phyloP scores from a whole-genome alignment of 1,284 basidiomycete species.

The Gymnopus androsaceus region DNA sequence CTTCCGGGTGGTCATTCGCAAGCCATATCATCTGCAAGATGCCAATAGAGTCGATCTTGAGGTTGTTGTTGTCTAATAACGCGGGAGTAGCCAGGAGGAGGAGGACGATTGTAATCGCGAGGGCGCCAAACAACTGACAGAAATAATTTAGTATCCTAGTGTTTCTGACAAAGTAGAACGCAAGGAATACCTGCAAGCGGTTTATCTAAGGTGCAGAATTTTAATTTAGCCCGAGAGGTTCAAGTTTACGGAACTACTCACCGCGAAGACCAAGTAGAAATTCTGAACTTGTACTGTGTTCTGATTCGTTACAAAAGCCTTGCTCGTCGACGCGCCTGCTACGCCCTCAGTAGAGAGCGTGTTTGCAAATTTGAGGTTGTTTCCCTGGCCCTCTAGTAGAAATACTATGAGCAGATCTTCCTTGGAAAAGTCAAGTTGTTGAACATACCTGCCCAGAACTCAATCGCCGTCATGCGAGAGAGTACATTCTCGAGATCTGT shows the following conservation, averaged over 20 bases:
- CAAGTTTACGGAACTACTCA: not conserved
- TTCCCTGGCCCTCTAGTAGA: conserved; percentile 5
- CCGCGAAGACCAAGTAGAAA: not conserved
- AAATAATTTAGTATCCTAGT: not conserved
- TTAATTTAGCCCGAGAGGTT: not conserved
- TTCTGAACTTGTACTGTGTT: not conserved
- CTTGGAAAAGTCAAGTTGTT: not conserved
- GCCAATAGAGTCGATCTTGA: conserved; percentile 11
- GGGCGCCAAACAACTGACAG: not conserved
- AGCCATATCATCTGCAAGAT: conserved; percentile 14
- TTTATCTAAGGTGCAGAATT: not conserved
- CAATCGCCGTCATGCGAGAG: conserved; percentile 13
- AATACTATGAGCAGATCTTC: not conserved
- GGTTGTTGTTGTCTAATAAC: conserved; percentile 4
- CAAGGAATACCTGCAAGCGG: not conserved
- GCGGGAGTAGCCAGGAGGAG: conserved; percentile 3
- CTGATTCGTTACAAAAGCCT: not conserved
- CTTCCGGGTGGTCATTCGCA: conserved; percentile 5
- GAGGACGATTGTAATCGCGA: not conserved
- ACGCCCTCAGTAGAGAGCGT: not conserved
- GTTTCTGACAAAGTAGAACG: not conserved
- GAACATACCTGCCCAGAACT: conserved; percentile 10
- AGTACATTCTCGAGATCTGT: conserved; percentile 10
- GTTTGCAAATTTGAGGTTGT: conserved; percentile 5
- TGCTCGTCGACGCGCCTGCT: not conserved